Conservation (phyloP, 2,329 filamentous ascomycete genomes). For the Kalmusia sp. region DNA sequence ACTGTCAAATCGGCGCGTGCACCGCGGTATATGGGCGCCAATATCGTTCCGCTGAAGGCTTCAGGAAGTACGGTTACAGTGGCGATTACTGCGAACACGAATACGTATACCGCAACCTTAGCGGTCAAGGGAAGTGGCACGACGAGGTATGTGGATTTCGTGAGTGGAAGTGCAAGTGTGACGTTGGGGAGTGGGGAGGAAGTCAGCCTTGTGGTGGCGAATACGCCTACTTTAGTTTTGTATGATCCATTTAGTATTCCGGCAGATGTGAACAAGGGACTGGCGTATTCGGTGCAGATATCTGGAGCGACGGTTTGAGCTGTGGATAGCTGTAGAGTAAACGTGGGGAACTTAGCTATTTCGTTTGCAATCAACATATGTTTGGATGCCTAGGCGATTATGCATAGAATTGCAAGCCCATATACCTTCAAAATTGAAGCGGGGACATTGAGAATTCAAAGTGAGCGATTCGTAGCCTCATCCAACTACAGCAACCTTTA, state of each 20-base stretch:
- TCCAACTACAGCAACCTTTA: no score
- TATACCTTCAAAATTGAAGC: no score
- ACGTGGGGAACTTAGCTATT: no score
- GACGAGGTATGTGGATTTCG: constrained; percentile 48
- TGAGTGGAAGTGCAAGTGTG: constrained; percentile 4
- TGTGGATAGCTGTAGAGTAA: no score
- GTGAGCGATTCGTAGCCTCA: no score
- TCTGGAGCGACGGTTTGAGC: constrained; percentile 27
- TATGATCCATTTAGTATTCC: constrained; percentile 47
- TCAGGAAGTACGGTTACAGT: constrained; percentile 39
- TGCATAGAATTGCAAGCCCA: no score
- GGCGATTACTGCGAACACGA: constrained; percentile 47
- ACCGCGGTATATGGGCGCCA: constrained; percentile 60
- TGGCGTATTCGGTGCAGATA: constrained; percentile 24
- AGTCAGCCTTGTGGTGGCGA: constrained; percentile 54
- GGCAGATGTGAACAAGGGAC: constrained; percentile 21
- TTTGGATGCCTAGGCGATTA: no score
- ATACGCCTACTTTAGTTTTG: constrained; percentile 55
- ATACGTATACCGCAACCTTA: constrained; percentile 34
- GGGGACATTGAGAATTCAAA: no score
- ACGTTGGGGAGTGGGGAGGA: constrained; percentile 12
- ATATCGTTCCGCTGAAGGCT: constrained; percentile 55
- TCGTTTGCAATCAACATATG: no score
- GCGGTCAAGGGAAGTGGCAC: constrained; percentile 45
- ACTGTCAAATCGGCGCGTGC: constrained; percentile 52